Percentiles rank a stretch among this genome's conserved stretches.
phyloP scores from a whole-genome alignment of 2,329 filamentous ascomycete species.

The Cyphellophora europaea region DNA sequence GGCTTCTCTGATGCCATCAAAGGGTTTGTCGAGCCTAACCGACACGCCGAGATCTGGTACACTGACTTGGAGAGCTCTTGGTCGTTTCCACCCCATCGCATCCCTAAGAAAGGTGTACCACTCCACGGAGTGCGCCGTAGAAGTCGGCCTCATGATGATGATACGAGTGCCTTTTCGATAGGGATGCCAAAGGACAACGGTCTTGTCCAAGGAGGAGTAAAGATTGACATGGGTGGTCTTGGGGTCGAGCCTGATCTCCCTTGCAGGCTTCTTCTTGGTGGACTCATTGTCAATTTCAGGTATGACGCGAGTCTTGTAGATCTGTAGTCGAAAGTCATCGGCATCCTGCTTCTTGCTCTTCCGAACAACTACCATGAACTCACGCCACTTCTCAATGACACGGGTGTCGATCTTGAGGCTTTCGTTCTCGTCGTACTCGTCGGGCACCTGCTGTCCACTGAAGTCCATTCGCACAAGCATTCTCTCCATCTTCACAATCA shows the following conservation, averaged over 20 bases:
- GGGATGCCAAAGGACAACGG: constrained; percentile 53
- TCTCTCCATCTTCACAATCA: constrained; percentile 58
- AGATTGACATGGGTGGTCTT: constrained; percentile 50
- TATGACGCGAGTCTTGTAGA: constrained; percentile 56
- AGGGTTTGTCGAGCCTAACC: constrained; percentile 51
- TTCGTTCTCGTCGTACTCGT: constrained; percentile 56
- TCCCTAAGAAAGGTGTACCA: constrained; percentile 60
- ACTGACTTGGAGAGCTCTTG: constrained; percentile 48
- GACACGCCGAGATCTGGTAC: constrained; percentile 55
- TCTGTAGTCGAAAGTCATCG: constrained; percentile 46
- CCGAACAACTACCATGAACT: constrained; percentile 54
- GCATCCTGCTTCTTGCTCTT: constrained; percentile 43
- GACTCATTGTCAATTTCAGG: constrained; percentile 47
- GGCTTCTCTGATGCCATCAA: constrained; percentile 41
- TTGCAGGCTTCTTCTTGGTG: constrained; percentile 44
- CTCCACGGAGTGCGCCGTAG: constrained; percentile 53
- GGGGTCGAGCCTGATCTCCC: constrained; percentile 47
- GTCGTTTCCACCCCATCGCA: constrained; percentile 48
- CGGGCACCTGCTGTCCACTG: constrained; percentile 41
- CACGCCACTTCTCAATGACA: constrained; percentile 55
- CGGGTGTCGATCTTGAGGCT: constrained; percentile 50
- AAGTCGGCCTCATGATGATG: constrained; percentile 53
- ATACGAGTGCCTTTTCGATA: constrained; percentile 47
- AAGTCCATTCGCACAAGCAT: constrained; percentile 58
- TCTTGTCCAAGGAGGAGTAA: constrained; percentile 59